phyloP scores from a whole-genome alignment of 2,329 filamentous ascomycete genomes.

The Claviceps sp. region DNA sequence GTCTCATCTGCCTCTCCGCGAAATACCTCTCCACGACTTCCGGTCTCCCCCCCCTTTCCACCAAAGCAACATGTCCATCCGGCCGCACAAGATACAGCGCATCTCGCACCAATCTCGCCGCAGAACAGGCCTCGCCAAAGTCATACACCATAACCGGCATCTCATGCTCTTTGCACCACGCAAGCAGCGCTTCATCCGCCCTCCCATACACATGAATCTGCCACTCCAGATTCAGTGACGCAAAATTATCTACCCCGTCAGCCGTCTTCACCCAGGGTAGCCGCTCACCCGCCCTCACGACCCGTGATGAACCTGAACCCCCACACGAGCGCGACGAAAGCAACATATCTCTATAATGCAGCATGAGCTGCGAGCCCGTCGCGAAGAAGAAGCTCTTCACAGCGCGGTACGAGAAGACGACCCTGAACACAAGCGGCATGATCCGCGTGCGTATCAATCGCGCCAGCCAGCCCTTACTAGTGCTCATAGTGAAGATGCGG shows the following conservation, averaged over 20 bases:
- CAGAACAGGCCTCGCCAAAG: background rate
- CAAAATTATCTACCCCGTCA: background rate
- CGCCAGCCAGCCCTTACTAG: background rate
- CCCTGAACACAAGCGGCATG: background rate
- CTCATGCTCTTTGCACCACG: background rate
- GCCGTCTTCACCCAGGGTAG: background rate
- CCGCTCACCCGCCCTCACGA: background rate
- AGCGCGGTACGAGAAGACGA: background rate
- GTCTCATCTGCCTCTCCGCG: background rate
- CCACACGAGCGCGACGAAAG: background rate
- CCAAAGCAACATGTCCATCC: background rate
- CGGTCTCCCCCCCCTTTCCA: background rate
- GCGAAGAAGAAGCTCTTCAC: background rate
- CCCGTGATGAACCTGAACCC: background rate
- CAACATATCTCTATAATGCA: background rate
- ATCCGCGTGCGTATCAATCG: background rate
- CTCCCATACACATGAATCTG: slow-evolving; percentile 1
- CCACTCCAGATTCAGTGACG: background rate
- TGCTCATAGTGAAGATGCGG: background rate
- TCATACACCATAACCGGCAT: background rate
- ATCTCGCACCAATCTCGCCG: background rate
- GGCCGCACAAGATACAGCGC: slow-evolving; percentile 1
- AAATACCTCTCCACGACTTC: background rate
- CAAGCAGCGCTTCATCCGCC: background rate
- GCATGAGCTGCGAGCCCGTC: background rate